Base-by-base conservation (phyloP, 2,329 filamentous ascomycete genomes). In the Capronia coronata region DNA sequence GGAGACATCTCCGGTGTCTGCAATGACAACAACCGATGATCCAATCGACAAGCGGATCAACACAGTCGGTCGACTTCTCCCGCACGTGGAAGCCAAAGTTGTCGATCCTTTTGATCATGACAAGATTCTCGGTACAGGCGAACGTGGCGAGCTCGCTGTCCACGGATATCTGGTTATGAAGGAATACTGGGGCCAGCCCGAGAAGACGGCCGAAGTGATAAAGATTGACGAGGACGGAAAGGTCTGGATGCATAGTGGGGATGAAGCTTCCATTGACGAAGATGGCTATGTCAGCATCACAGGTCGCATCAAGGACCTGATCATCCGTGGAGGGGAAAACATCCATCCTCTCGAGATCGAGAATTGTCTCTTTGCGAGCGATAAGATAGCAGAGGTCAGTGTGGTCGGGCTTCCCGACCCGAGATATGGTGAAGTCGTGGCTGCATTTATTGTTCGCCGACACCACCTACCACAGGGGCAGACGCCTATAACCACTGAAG, bases 301-400 rank as follows among this genome's bases (percentile, higher is more conserved):
- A 2, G 60, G 60, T 2, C 51, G 60, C 6, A 62, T 62, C 64
- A 97, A 97, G 68, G 93, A 98, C 65, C 69, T 97, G 47, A 96
- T 98, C 61, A 97, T 97, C 64, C 80, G 88, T 21, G 91, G 87
- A 22, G 93, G 93, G 19, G 93, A 97, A 66, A 98, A 98, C 65
- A 95, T 96, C 48, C 87, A 95, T 65, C 93, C 93, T 0, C 74
- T 95, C 4, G 93, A 97, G 67, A 77, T 97, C 2, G 93, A 98
- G 67, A 90, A 94, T 64, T 91, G 82, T 58, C 75, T 97, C 4
- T 81, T 94, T 54, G 78, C 79, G 34, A 83, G 91, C 63, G 75
- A 79, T 1, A 73, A 75, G 2, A 75, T 97, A 0, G 73, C 75
- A 11, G 88, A 96, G 56, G 87, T 81, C 2, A 87, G 83, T 57